Base-by-base conservation (phyloP, 1,284 basidiomycete genomes). In the Trametes polyzona region DNA sequence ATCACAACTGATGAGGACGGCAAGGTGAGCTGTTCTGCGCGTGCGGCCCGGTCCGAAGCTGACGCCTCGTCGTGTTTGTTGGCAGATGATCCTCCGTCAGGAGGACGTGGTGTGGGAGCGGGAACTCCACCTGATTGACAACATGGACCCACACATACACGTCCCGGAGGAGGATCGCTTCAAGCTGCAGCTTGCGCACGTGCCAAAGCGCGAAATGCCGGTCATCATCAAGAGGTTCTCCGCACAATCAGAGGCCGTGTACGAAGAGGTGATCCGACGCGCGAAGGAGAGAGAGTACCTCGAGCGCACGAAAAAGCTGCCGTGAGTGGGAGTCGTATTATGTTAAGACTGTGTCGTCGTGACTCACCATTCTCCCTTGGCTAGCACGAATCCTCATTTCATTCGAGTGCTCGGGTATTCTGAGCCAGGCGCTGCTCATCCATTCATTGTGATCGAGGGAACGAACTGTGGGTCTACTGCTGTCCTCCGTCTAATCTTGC, bases 221-320 rank as follows among this genome's bases (percentile, higher is more conserved):
- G 39, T 55, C 17, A 43, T 55, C 12, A 27, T 55, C n/a, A 47
- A 47, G 23, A 47, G 35, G 37, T 54, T 33, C 32, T 32, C n/a
- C 40, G 3, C 24, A 37, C 24, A 23, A 35, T n/a, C n/a, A 24
- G 36, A 48, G 4, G 53, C 35, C 4, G 30, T 9, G 10, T 48
- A 42, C 40, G 23, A 32, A 4, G 30, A 23, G 1, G 39, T 19
- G 11, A 35, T 55, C 11, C 27, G 9, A 21, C 52, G 44, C 19
- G 24, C 29, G 16, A 53, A 33, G 29, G 19, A 30, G 5, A 53
- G 23, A 17, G 19, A 30, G 5, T 11, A n/a, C 43, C 4, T 32
- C 17, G n/a, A 27, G 24, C 46, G 21, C 23, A 37, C 46, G 16
- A 16, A 37, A 26, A 21, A 29, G 24, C 21, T 29, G 2, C 40